Conservation (phyloP, 768 basidiomycete genomes). For the Tephrocybe sp. region DNA sequence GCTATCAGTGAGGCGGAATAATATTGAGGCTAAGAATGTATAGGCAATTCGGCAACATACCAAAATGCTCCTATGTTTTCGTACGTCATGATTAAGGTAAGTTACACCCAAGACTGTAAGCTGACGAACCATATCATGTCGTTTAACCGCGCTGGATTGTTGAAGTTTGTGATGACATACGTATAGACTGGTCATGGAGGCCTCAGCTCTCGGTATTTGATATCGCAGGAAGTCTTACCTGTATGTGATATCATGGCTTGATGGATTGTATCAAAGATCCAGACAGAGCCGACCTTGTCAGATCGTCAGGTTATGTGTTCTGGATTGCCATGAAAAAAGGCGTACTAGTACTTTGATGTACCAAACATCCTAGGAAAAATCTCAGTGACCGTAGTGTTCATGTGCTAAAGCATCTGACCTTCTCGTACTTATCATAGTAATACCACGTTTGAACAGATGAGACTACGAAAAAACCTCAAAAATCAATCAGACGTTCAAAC, state of each 20-base stretch:
- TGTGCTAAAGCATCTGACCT: constrained; percentile 25
- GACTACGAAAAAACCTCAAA: constrained; percentile 30
- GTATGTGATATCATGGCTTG: constrained; percentile 55
- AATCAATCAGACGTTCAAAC: neutral
- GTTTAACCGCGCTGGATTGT: constrained; percentile 35
- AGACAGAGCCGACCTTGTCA: constrained; percentile 44
- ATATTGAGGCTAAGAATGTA: neutral
- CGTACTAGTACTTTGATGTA: constrained; percentile 50
- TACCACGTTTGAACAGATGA: constrained; percentile 57
- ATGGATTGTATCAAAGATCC: constrained; percentile 50
- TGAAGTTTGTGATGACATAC: constrained; percentile 52
- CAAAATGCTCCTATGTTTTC: constrained; percentile 56
- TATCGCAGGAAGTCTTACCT: constrained; percentile 27
- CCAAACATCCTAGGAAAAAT: constrained; percentile 39
- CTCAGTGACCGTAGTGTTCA: constrained; percentile 6
- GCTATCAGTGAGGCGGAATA: constrained; percentile 25
- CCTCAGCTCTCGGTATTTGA: no score
- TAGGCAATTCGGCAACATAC: constrained; percentile 25
- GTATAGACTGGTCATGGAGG: constrained; percentile 49
- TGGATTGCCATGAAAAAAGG: neutral
- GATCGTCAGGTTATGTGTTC: neutral
- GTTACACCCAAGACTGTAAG: constrained; percentile 1
- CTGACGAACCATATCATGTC: constrained; percentile 46
- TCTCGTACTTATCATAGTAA: constrained; percentile 47
- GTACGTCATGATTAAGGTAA: neutral